Percentiles rank a stretch among this genome's conserved stretches.
phyloP scores from a whole-genome alignment of 805 yeast species.

The Myxozyma vanderwaltii region DNA sequence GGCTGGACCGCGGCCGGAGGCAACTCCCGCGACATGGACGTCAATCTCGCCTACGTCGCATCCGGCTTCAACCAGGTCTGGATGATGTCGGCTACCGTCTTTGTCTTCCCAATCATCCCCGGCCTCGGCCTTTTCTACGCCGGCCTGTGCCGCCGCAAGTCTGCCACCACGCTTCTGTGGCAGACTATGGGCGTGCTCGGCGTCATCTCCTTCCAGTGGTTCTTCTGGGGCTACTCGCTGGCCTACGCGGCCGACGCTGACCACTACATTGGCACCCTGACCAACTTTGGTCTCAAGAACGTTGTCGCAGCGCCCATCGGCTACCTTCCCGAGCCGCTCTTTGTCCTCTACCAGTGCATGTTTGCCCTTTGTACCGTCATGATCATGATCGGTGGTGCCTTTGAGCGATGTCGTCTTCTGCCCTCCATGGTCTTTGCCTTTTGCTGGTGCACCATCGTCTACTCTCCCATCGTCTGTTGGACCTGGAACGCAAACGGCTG shows the following conservation, averaged over 20 bases:
- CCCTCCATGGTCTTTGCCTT: slow-evolving; percentile 96
- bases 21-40: slow-evolving; percentile 63
- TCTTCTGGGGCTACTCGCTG: slow-evolving; percentile 95
- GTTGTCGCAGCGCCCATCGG: slow-evolving; percentile 78
- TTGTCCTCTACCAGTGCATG: slow-evolving; percentile 93
- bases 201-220: slow-evolving; percentile 90
- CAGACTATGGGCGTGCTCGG: slow-evolving; percentile 88
- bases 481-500: slow-evolving; percentile 96
- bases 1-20: slow-evolving; percentile 54
- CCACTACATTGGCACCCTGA: slow-evolving; percentile 76
- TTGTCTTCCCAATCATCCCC: slow-evolving; percentile 96
- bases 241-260: slow-evolving; percentile 74
- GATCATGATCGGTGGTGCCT: slow-evolving; percentile 96
- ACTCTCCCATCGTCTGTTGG: slow-evolving; percentile 96
- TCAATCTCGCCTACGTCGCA: slow-evolving; percentile 62
- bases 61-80: slow-evolving; percentile 67
- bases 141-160: slow-evolving; percentile 92
- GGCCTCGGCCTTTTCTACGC: slow-evolving; percentile 93
- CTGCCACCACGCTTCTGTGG: slow-evolving; percentile 93
- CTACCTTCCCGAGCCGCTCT: slow-evolving; percentile 83
- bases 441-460: slow-evolving; percentile 92
- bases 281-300: slow-evolving; percentile 75
- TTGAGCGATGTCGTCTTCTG: slow-evolving; percentile 93
- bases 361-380: slow-evolving; percentile 92
- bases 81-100: slow-evolving; percentile 57